Evolutionary conservation across 176 grass and related monocot species (phyloP).

Genomic region (Raddia distichophylla): DNA sequence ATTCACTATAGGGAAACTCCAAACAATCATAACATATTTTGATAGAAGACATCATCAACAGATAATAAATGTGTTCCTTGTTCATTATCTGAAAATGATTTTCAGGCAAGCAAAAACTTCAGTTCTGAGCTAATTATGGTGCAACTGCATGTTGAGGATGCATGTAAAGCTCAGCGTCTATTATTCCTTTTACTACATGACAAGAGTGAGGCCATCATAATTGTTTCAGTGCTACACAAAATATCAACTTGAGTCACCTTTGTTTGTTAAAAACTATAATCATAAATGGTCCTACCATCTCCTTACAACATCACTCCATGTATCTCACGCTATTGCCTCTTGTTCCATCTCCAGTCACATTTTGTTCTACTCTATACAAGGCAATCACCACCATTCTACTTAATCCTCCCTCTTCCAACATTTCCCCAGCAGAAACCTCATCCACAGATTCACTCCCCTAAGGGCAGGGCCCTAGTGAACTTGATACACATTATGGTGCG

Average conservation of each 20-base stretch:
- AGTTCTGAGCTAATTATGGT: neutral
- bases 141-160: neutral
- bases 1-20: neutral
- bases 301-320: neutral
- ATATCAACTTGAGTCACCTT: neutral
- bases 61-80: neutral
- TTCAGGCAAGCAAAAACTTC: neutral
- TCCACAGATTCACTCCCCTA: neutral
- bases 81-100: slow-evolving; percentile 29
- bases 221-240: neutral
- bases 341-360: slow-evolving; percentile 16
- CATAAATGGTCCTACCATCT: neutral
- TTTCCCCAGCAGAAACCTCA: neutral
- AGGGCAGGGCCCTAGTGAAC: neutral
- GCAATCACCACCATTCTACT: slow-evolving; percentile 9
- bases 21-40: slow-evolving; percentile 5
- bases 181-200: slow-evolving; percentile 5
- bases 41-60: neutral
- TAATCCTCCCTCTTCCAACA: slow-evolving; percentile 22
- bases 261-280: neutral
- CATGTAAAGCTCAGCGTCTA: neutral
- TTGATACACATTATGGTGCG: neutral
- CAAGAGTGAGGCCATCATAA: slow-evolving; percentile 1
- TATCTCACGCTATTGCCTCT: neutral
- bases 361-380: neutral